A percentile compares a stretch with the other conserved stretches of the same genome.
Evolutionary conservation across 1,139 yeast genomes (phyloP).

Genomic region (Nakaseomyces delphensis): DNA sequence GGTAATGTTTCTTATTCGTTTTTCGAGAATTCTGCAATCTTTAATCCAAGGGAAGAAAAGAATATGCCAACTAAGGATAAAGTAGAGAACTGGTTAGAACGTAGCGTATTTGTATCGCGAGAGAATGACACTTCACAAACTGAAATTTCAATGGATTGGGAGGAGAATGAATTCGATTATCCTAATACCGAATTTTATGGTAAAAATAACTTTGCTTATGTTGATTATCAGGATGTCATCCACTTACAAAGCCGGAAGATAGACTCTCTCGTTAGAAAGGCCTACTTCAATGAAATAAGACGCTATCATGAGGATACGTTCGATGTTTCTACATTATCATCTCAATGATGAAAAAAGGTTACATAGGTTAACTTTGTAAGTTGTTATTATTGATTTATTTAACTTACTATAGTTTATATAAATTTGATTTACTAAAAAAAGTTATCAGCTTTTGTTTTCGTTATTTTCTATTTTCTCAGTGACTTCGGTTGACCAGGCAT

Average conservation of each 20-base stretch:
- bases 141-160: conserved; percentile 26
- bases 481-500: neutral
- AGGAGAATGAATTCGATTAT: conserved; percentile 27
- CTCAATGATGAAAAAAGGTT: conserved; percentile 5
- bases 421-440: neutral
- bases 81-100: conserved; percentile 51
- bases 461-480: neutral
- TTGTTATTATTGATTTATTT: neutral
- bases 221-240: conserved; percentile 21
- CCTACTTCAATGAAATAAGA: conserved; percentile 14
- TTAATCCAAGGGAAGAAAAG: conserved; percentile 50
- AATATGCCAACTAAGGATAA: conserved; percentile 58
- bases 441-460: neutral
- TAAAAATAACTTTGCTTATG: neutral
- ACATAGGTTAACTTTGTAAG: neutral
- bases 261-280: conserved; percentile 25
- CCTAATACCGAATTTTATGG: conserved; percentile 9
- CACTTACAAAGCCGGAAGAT: conserved; percentile 27
- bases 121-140: conserved; percentile 8
- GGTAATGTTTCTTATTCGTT: neutral
- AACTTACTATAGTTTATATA: neutral
- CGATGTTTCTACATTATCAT: conserved; percentile 2
- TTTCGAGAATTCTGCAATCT: conserved; percentile 18
- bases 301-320: conserved; percentile 6
- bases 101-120: conserved; percentile 38